Base-by-base conservation (phyloP, 2,329 filamentous ascomycete species). In the Fusarium pseudocircinatum region DNA sequence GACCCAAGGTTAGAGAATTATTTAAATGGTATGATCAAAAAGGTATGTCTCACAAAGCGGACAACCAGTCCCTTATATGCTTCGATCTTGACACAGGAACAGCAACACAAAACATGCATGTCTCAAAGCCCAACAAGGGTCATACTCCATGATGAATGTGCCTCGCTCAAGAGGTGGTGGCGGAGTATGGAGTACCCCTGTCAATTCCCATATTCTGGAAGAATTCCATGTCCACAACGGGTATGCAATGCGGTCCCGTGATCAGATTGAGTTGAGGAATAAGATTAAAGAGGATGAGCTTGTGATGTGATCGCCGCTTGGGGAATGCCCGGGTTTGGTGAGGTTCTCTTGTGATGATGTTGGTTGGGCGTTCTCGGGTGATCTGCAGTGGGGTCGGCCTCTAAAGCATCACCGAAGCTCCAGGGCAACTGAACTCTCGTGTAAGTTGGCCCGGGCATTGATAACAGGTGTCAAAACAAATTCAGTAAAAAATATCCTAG, bases 191-290 rank as follows among this genome's bases (percentile, higher is more conserved):
- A 44, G 36, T 22, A 37, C n/a, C 60, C 67, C 39, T 44, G 47
- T 39, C 57, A n/a, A n/a, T 28, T 50, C 24, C 20, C n/a, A 24
- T 39, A 13, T 73, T 73, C 70, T 20, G 57, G 71, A 73, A 73
- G 46, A 13, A 11, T 74, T 73, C 67, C 49, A 24, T 56, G 44
- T 54, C 68, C 56, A 9, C n/a, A 58, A 56, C 20, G 24, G 46
- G 65, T 37, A 69, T 53, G 46, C 47, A 60, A 15, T 28, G 28
- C 14, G 54, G 40, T 73, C 70, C 26, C 59, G 47, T 73, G 71
- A 74, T 46, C 22, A 28, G 20, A 28, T 13, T n/a, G n/a, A 22
- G 47, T 47, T 32, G 28, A 46, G 49, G 22, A 16, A 44, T 13
- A 18, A 43, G 15, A 37, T 52, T 54, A 49, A 53, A 28, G 9